Base-by-base conservation (phyloP, 2,329 filamentous ascomycete species). In the Aspergillus pseudotamarii region DNA sequence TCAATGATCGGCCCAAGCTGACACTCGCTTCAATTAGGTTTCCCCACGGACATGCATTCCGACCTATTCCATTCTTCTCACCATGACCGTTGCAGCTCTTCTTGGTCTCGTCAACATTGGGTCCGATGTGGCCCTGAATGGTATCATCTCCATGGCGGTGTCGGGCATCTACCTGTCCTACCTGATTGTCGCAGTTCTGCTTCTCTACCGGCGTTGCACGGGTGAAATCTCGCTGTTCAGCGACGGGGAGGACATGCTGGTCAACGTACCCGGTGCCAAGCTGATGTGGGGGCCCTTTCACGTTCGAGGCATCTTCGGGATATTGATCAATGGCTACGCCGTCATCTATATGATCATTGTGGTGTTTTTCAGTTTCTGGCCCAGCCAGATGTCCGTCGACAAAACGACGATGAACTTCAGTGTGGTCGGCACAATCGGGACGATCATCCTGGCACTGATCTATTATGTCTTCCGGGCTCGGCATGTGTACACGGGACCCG, bases 311-410 rank as follows among this genome's bases (percentile, higher is more conserved):
- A 65, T 72, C 26, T 78, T 66, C 53, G 82, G 83, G 0, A 71
- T 80, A 1, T 61, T 74, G 2, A 70, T 84, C 61, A 84, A 85
- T 60, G 53, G 73, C 6, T 81, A 76, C 62, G 80, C 80, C 0
- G 71, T 83, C n/a, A 50, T 76, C 6, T 86, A 82, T 67, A 75
- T 83, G n/a, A 68, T 77, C 1, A 76, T 83, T 53, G 76, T 82
- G 6, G 79, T 84, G 59, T 75, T 85, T 62, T 83, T 85, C 67
- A 76, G 77, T 57, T 84, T 84, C 65, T 85, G 84, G 71, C 84
- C 84, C 1, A 68, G 64, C 0, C 32, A 67, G 3, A 72, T 78
- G 46, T 65, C 73, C 1, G 78, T 82, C 1, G 78, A 73, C 2
- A 69, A 75, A 2, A 68, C 67, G 16, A 78, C 76, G 3, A 84